Evolutionary conservation across 768 basidiomycete species (phyloP), one percentile per base, ranked within the genome.

Genomic region (Boletus edulis): DNA sequence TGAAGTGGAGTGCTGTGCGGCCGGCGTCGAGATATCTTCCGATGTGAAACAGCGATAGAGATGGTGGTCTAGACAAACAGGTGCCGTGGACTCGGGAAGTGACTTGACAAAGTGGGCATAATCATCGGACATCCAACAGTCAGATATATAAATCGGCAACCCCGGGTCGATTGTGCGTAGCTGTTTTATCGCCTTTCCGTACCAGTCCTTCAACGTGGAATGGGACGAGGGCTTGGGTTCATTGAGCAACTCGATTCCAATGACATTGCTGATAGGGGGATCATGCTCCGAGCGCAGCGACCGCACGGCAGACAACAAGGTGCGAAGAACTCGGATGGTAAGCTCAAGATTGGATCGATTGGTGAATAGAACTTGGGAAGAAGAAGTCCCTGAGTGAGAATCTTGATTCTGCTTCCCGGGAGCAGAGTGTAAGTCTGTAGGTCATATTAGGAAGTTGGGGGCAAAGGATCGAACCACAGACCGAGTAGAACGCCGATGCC

Each of bases 1-100:
- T 0, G 77, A 69, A 43, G 67, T 63, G 8, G 82, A 75, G 62
- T 89, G 90, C 42, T 80, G 75, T 4, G 76, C 63, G 0, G 80
- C 87, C 8, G 79, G 66, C 4, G 81, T 83, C 1, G 67, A 55
- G 17, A 70, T 79, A 67, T 94, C 91, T 1, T 72, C 72, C 0
- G 67, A 56, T 0, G 87, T 88, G 67, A 91, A 91, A 68, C 89
- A 91, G 24, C 91, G 81, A 64, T 93, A 94, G 20, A 93, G 78
- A 64, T 93, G 91, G 60, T 91, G 88, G 67, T 94, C 91, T 39
- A 92, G 73, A 14, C 86, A 82, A 18, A 84, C 73, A 29, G 82
- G 81, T 15, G 62, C 63, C 53, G 73, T 51, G 24, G 63, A 29
- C 53, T 61, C 11, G 44, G 67, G 44, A 58, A 73, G 70, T 7